A percentile compares a stretch with the other conserved stretches of the same genome.
phyloP scores from a whole-genome alignment of 805 yeast genomes.

The Candida endomychidarum region DNA sequence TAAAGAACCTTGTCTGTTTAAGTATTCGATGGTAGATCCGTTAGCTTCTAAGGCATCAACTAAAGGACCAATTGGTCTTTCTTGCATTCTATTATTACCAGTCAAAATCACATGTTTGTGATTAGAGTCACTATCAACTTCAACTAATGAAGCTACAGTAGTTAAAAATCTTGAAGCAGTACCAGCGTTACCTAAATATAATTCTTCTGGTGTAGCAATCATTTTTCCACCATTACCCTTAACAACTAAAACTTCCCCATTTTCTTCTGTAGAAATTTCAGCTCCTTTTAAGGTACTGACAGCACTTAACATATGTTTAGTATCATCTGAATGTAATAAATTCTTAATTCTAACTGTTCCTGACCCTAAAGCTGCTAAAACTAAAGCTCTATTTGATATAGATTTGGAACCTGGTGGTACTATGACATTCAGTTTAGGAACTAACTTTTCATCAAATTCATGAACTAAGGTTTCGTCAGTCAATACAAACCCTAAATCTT shows the following conservation, averaged over 20 bases:
- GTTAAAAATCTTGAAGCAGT: conserved; percentile 96
- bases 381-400: conserved; percentile 90
- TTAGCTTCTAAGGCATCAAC: conserved; percentile 85
- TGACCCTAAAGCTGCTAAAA: conserved; percentile 86
- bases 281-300: conserved; percentile 81
- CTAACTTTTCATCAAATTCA: conserved; percentile 43
- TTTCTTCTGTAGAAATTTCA: conserved; percentile 74
- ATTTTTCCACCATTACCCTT: conserved; percentile 83
- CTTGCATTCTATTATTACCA: conserved; percentile 96
- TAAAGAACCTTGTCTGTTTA: conserved; percentile 75
- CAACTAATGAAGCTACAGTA: conserved; percentile 84
- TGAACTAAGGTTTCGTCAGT: conserved; percentile 77
- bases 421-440: conserved; percentile 46
- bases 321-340: conserved; percentile 92
- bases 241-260: conserved; percentile 85
- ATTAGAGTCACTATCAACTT: conserved; percentile 31
- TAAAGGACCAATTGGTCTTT: conserved; percentile 93
- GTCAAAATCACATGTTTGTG: conserved; percentile 61
- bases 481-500: conserved; percentile 74
- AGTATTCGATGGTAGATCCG: conserved; percentile 73
- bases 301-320: conserved; percentile 91
- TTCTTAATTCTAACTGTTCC: conserved; percentile 84
- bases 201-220: conserved; percentile 58
- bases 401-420: conserved; percentile 97
- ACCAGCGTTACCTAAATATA: conserved; percentile 96